Base-by-base conservation (phyloP, 192 early-diverging fungal genomes). In the Chytriomyces sp. region DNA sequence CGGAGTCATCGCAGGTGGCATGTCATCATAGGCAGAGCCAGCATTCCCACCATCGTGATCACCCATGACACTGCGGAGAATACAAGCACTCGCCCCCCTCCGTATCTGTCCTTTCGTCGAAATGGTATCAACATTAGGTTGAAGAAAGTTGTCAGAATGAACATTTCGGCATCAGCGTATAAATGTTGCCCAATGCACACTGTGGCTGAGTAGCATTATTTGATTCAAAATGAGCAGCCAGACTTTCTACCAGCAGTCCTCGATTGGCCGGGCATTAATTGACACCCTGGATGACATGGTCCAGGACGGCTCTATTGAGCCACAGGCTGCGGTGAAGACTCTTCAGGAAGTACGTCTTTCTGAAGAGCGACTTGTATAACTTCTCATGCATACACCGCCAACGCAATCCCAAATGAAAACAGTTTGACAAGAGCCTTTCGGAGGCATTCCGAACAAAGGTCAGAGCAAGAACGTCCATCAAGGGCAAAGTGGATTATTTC, bases 241-340 rank as follows among this genome's bases (percentile, higher is more conserved):
- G 35, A 20, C 13, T 6, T 73, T 89, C 16, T 90, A 90, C 77
- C 79, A 85, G n/a, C 75, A 80, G 28, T 79, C 78, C 74, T 89
- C 95, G 61, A 87, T 98, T 48, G 98, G 98, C 4, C 88, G 87
- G 45, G 94, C 98, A 26, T 87, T 99, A 73, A 97, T 94, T 6
- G 98, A 99, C 78, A 92, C 98, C 6, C 86, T 99, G 20, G 98
- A 99, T 81, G 98, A 98, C 68, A 89, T 98, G 79, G 94, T 98
- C 77, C 88, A 91, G 68, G 90, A 91, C 10, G 92, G 91, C 5
- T 92, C 93, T 72, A 92, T 99, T 60, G 94, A 94, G 68, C 95
- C 96, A 46, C 94, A 97, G 81, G 50, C 59, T 5, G 84, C 98
- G 4, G 97, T 97, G 89, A 91, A 92, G 48, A 92, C 98, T 20